Evolutionary conservation across 305 asterid genomes (phyloP).

Genomic region (Fraxinus greggii): DNA sequence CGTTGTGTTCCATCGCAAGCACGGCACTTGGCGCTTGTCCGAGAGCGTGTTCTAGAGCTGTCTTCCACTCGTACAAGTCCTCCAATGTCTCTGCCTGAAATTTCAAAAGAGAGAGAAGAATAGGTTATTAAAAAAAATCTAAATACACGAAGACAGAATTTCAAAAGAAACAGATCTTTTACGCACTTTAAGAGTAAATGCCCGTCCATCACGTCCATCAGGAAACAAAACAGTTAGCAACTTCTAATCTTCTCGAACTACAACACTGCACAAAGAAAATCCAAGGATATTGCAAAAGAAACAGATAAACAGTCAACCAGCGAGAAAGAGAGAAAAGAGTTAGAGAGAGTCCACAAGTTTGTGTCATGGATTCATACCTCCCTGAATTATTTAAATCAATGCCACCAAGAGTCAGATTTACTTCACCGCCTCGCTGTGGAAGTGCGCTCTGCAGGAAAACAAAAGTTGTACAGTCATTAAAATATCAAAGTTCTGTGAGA

Average conservation of each 20-base stretch:
- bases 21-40: conserved; percentile 96
- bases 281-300: conserved; percentile 23
- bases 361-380: conserved; percentile 47
- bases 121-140: conserved; percentile 8
- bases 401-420: conserved; percentile 92
- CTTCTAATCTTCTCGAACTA: conserved; percentile 96
- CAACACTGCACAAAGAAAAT: conserved; percentile 62
- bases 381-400: conserved; percentile 95
- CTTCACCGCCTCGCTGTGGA: conserved; percentile 95
- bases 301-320: not conserved
- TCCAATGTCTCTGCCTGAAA: conserved; percentile 89
- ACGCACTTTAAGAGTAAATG: conserved; percentile 92
- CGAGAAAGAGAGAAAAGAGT: not conserved
- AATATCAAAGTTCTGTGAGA: conserved; percentile 18
- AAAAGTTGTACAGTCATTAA: conserved; percentile 9
- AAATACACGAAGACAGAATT: not conserved
- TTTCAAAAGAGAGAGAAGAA: conserved; percentile 23
- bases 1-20: conserved; percentile 91
- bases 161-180: conserved; percentile 10
- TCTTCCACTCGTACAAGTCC: conserved; percentile 95
- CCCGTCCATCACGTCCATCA: conserved; percentile 97
- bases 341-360: not conserved
- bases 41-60: conserved; percentile 92
- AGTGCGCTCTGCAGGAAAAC: conserved; percentile 68
- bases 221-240: conserved; percentile 88